Base-by-base conservation (phyloP, 2,329 filamentous ascomycete genomes). In the Epichloe baconii region DNA sequence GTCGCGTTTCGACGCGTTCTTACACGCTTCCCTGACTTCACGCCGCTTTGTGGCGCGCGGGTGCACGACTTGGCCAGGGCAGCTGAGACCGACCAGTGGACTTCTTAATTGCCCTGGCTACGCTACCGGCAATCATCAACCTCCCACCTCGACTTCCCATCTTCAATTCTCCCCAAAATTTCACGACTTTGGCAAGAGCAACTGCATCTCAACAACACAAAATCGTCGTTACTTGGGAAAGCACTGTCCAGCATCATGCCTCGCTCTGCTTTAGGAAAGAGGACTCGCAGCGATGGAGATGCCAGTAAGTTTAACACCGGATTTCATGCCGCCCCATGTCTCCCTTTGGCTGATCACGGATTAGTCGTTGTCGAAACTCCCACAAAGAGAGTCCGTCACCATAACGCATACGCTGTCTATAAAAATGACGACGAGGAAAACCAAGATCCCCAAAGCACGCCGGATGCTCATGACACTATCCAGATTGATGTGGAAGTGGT, bases 391-490 rank as follows among this genome's bases (percentile, higher is more conserved):
- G 66, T 70, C 48, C 70, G 75, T 55, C 69, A 71, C 38, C 54
- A 70, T 66, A 52, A 70, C 65, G 55, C 68, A 61, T 56, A 65
- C 62, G 55, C 60, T n/a, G 47, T 63, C 44, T 73, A 78, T 60
- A 81, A 77, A 60, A 81, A 47, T 8, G 47, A 52, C 48, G 48
- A 83, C 57, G 79, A 86, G 58, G 85, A 89, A 66, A 86, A 88
- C 57, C 71, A 77, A 55, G 81, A 85, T 44, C 64, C 67, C 3
- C 50, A 48, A 37, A 37, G 35, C 36, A 42, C 47, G 15, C 54
- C 62, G 14, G 57, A 57, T 15, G 55, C 53, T 37, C 56, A 59
- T 15, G 62, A 71, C 61, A 67, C 63, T 55, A 64, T 68, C 54
- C 63, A 64, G 63, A 67, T 72, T 36, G 66, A 77, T 55, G 70